These are phyloP conservation scores for Pythium plurisporium DNA, from an alignment of 352 stramenopile genomes.

Conservation along the genomic window DNA sequence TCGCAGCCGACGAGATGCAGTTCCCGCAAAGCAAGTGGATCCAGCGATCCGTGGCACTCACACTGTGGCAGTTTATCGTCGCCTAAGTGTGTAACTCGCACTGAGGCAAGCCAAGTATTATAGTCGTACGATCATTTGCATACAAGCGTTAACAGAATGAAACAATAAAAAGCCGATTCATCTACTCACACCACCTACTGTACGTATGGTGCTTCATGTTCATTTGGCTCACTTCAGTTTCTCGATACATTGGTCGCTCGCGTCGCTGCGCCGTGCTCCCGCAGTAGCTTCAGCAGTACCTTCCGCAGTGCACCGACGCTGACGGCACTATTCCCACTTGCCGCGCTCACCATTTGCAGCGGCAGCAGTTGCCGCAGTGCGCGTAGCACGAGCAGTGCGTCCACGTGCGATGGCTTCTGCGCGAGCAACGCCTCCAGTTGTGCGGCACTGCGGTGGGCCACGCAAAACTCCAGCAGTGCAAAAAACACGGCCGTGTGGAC, in stretches of 20 bases:
- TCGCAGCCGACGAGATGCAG: conserved; percentile 41
- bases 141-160: no score
- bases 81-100: background rate
- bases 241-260: conserved; percentile 15
- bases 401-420: conserved; percentile 52
- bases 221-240: background rate
- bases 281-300: conserved; percentile 21
- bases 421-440: conserved; percentile 48
- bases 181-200: no score
- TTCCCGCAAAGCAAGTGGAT: conserved; percentile 71
- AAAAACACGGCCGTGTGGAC: conserved; percentile 51
- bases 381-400: conserved; percentile 51
- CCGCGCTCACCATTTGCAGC: conserved; percentile 14
- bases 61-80: conserved; percentile 64
- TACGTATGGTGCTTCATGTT: background rate
- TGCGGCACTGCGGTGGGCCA: conserved; percentile 34
- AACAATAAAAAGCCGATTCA: no score
- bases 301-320: conserved; percentile 23
- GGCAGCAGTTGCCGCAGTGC: conserved; percentile 34
- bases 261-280: conserved; percentile 11
- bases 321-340: background rate
- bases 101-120: no score
- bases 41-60: conserved; percentile 75
- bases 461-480: conserved; percentile 57
- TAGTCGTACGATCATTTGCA: no score